These are phyloP conservation scores for Colletotrichum ledebouriae DNA, from an alignment of 2,329 filamentous ascomycete genomes.

Conservation along the genomic window DNA sequence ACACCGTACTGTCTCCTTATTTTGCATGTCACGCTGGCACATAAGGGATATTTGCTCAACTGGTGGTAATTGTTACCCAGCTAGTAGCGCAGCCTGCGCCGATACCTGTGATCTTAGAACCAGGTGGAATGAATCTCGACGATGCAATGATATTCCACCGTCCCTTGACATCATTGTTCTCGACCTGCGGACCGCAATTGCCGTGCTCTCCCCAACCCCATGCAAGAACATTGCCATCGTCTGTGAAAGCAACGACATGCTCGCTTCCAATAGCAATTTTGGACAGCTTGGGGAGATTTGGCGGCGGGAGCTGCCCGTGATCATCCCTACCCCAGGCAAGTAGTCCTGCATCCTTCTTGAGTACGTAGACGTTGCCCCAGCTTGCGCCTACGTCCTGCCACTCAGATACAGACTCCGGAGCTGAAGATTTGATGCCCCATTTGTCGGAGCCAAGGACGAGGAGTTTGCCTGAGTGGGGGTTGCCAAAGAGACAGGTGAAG, in stretches of 20 bases:
- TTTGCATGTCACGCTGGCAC: conserved; percentile 6
- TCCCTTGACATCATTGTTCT: conserved; percentile 76
- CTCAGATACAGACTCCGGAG: conserved; percentile 64
- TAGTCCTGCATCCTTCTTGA: conserved; percentile 72
- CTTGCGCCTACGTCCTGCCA: conserved; percentile 82
- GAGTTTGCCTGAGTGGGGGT: conserved; percentile 69
- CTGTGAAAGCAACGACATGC: conserved; percentile 82
- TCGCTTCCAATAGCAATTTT: conserved; percentile 89
- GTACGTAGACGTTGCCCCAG: conserved; percentile 85
- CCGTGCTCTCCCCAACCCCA: conserved; percentile 99
- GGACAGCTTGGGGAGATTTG: conserved; percentile 68
- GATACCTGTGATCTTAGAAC: conserved; percentile 69
- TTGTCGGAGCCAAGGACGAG: conserved; percentile 81
- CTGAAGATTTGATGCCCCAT: conserved; percentile 72
- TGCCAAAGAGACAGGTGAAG: conserved; percentile 81
- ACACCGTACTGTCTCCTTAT: conserved; percentile 43
- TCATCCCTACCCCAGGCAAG: conserved; percentile 87
- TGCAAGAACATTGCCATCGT: conserved; percentile 75
- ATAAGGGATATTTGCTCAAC: conserved; percentile 44
- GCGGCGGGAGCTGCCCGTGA: conserved; percentile 82
- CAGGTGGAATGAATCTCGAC: conserved; percentile 64
- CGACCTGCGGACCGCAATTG: conserved; percentile 83
- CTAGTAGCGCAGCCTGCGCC: conserved; percentile 93
- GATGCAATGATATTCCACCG: conserved; percentile 77
- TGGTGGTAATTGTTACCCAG: conserved; percentile 72